phyloP scores from a whole-genome alignment of 2,329 filamentous ascomycete species.

The Monosporascus sp. region DNA sequence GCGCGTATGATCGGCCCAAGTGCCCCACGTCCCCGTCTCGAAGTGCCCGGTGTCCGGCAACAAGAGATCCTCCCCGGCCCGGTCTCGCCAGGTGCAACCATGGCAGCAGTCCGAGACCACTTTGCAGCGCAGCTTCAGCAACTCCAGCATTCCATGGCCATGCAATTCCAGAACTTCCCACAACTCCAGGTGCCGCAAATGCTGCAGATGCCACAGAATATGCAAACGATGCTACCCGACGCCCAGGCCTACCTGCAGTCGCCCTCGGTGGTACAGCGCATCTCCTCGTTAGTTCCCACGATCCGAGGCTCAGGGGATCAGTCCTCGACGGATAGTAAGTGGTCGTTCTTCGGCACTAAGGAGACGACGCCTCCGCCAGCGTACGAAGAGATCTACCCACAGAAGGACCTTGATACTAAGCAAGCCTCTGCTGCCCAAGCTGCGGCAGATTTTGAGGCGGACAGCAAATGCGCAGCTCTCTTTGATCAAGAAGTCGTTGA shows the following conservation, averaged over 20 bases:
- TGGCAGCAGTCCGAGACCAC: conserved; percentile 69
- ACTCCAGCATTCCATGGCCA: conserved; percentile 65
- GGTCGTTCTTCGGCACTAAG: conserved; percentile 50
- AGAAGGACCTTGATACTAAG: conserved; percentile 48
- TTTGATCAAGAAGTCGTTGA: conserved; percentile 43
- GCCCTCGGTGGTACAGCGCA: conserved; percentile 61
- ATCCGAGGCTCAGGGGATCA: conserved; percentile 41
- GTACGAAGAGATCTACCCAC: conserved; percentile 74
- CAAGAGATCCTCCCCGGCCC: conserved; percentile 31
- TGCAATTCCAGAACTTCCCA: conserved; percentile 60
- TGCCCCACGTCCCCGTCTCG: conserved; percentile 13
- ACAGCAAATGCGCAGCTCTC: conserved; percentile 49
- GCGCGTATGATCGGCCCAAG: conserved; percentile 31
- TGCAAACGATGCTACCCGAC: conserved; percentile 56
- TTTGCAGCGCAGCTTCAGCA: conserved; percentile 69
- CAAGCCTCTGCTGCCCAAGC: conserved; percentile 53
- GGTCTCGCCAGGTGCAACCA: conserved; percentile 55
- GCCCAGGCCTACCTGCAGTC: conserved; percentile 64
- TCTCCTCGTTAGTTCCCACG: conserved; percentile 68
- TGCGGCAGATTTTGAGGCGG: conserved; percentile 52
- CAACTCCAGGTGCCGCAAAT: conserved; percentile 62
- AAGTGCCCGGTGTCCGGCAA: conserved; percentile 15
- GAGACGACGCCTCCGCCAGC: conserved; percentile 58
- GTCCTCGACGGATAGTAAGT: conserved; percentile 46
- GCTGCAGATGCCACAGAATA: conserved; percentile 45